Evolutionary conservation across 2,329 filamentous ascomycete genomes (phyloP), one percentile per base, ranked within the genome.

Genomic region (Neonectria coccinea): DNA sequence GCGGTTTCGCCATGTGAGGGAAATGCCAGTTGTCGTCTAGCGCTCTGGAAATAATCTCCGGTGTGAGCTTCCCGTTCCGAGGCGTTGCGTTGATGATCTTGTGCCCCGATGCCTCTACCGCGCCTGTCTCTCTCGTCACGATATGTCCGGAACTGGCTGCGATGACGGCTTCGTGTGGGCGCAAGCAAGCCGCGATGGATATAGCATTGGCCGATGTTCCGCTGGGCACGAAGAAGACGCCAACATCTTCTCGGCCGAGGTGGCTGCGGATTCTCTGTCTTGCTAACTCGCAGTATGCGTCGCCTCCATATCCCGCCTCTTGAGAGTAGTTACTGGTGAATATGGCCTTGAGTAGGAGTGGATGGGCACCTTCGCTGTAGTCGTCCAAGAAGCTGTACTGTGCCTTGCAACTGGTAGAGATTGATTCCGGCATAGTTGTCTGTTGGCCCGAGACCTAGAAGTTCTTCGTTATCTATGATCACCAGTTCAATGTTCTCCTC

Each of bases 191-290:
- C 0, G 82, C 83, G 48, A 85, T 85, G 47, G 81, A 84, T 56
- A 85, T 85, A 41, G 83, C 79, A 58, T 85, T 85, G 33, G 84
- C 83, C 0, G 83, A 83, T 0, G 83, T 85, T 12, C 83, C 83
- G 58, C 82, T 85, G 1, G 84, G 83, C 0, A 85, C 84, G 56
- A 85, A 85, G 70, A 83, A 83, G 59, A 85, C 78, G 48, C 80
- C 81, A 0, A 83, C 82, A 25, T 83, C 79, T 8, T 76, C 69
- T 16, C 72, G 67, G 8, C 77, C 78, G 11, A 80, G 74, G 48
- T 79, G 79, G 0, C 55, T 57, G 20, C 81, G 78, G 53, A 85
- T 84, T 31, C 79, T 72, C 47, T 77, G 73, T 1, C 81, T 75
- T 0, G 83, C 83, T 14, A 79, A 71, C 16, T 78, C 73, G 67